phyloP scores from a whole-genome alignment of 1,284 basidiomycete species.

The Peniophora sp. region DNA sequence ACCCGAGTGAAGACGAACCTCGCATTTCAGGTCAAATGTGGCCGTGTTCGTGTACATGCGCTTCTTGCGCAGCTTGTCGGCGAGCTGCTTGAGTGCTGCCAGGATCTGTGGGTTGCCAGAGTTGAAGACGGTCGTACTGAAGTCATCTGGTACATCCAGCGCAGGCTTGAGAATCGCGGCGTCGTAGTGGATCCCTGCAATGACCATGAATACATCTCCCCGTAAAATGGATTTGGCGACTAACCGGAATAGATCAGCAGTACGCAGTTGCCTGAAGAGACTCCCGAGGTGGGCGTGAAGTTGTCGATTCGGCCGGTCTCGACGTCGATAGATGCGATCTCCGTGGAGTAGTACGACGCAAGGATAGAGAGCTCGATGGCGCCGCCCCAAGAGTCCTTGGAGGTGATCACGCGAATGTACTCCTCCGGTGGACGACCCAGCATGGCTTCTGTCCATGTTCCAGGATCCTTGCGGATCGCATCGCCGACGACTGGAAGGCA shows the following conservation, averaged over 20 bases:
- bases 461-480: conserved; percentile 62
- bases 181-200: conserved; percentile 79
- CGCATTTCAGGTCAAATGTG: conserved; percentile 83
- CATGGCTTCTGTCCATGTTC: conserved; percentile 75
- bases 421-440: conserved; percentile 68
- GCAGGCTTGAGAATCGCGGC: conserved; percentile 77
- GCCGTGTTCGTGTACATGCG: conserved; percentile 86
- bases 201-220: too few species aligned
- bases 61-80: conserved; percentile 61
- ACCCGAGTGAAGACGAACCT: conserved; percentile 36
- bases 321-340: conserved; percentile 87
- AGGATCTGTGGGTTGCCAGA: conserved; percentile 50
- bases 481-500: conserved; percentile 65
- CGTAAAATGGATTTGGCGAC: too few species aligned
- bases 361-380: conserved; percentile 87
- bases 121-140: conserved; percentile 79
- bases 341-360: conserved; percentile 71
- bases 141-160: conserved; percentile 66
- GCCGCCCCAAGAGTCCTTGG: conserved; percentile 83
- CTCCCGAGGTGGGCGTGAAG: conserved; percentile 16
- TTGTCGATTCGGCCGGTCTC: conserved; percentile 73
- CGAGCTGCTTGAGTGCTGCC: conserved; percentile 63
- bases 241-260: conserved; percentile 75
- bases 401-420: conserved; percentile 77
- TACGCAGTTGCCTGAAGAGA: conserved; percentile 31